Percentiles rank a stretch among this genome's conserved stretches.
Conservation (phyloP, 2,329 filamentous ascomycete species). For the Talaromyces sp. region DNA sequence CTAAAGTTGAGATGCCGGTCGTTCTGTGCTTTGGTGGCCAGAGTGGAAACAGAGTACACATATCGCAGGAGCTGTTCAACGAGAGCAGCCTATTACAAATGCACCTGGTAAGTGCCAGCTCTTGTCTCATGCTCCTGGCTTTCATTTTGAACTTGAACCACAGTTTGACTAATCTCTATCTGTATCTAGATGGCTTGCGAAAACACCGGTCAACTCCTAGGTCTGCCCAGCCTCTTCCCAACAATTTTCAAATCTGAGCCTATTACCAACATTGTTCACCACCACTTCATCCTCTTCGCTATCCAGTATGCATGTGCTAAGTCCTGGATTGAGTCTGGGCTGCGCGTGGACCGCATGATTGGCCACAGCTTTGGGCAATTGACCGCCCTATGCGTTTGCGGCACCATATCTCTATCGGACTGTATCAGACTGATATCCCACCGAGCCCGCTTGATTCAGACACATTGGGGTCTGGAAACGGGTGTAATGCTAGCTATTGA, state of each 20-base stretch:
- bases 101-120: neutral
- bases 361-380: conserved; percentile 21
- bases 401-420: conserved; percentile 22
- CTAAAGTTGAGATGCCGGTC: conserved; percentile 21
- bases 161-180: neutral
- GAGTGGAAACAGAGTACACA: conserved; percentile 20
- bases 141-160: neutral
- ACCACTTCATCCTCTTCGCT: neutral
- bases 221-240: neutral
- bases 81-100: neutral
- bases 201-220: neutral
- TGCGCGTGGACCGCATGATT: neutral
- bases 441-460: conserved; percentile 31
- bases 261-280: neutral
- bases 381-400: conserved; percentile 19
- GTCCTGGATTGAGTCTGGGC: neutral
- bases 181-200: conserved; percentile 5
- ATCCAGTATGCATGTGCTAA: conserved; percentile 5
- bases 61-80: neutral
- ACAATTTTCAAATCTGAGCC: neutral
- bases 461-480: conserved; percentile 31
- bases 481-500: conserved; percentile 36
- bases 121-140: neutral
- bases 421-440: conserved; percentile 28
- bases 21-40: conserved; percentile 44